Base-by-base conservation (phyloP, 805 yeast genomes). In the Kazachstania psychrophila region DNA sequence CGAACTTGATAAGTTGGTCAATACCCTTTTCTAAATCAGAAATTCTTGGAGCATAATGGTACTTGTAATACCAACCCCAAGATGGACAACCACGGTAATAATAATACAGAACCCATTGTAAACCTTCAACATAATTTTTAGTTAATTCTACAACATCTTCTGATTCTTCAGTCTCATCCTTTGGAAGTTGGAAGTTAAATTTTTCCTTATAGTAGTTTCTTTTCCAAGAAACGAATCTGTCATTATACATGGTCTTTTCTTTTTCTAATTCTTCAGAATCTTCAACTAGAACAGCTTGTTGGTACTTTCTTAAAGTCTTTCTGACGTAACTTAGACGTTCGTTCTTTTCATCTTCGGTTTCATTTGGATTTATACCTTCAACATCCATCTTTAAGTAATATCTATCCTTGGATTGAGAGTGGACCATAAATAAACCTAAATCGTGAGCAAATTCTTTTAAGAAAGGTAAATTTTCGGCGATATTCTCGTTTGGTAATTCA, bases 101-200 rank as follows among this genome's bases (percentile, higher is more conserved):
- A 64, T 89, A 89, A 52, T 72, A 77, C 58, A 92, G 66, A 11
- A 92, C 97, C 98, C 98, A 89, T 62, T 89, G 98, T 44, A 89
- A 68, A 46, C 98, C 98, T 60, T 88, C 95, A 28, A 92, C 68
- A 54, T 88, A 92, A 54, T 84, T 87, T 47, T 76, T 75, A 6
- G 94, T 72, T 45, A 86, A 56, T 8, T 74, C 77, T n/a, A 57
- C 59, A 45, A 88, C 61, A 40, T 73, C 60, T 1, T 73, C 80
- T 0, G 73, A 80, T 10, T 28, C 19, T 11, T 17, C 31, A 3
- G 9, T 14, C 4, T 28, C 31, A 6, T 16, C 15, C 27, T 15
- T 24, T 16, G 10, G 10, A 10, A 20, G 20, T 16, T 25, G 67
- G 44, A 85, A 85, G 2, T 73, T 75, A 42, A 92, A 66, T 54